Evolutionary conservation across 148 eudicot species (phyloP), one percentile per base, ranked within the genome.

Genomic region (Cornus kousa): DNA sequence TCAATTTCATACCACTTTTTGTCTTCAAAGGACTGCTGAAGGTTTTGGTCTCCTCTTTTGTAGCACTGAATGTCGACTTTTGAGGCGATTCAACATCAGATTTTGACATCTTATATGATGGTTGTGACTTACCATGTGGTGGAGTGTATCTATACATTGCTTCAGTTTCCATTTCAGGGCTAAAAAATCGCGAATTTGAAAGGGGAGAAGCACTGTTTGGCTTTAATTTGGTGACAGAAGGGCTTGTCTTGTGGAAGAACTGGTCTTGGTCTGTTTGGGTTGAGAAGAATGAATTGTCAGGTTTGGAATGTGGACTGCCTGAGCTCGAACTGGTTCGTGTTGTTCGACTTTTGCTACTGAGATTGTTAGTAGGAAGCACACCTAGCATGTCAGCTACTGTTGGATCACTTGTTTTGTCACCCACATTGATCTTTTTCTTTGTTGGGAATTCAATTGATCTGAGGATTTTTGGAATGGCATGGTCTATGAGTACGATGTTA

Each of bases 401-500:
- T 16, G 78, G 71, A 46, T 62, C 62, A 65, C 67, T 64, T n/a
- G 32, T 17, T 64, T 14, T 57, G 19, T 14, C 66, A n/a, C 7
- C 60, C 9, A 35, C 35, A 22, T 75, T 48, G 22, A 74, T 1
- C 35, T 75, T 75, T 40, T 9, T 64, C 13, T 2, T 24, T 39
- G 28, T 55, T 22, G 43, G 62, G n/a, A 53, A 68, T 4, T 32
- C 48, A 11, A 24, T 50, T 71, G 75, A 62, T 59, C 69, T 78
- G n/a, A 78, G 74, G 19, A 64, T 71, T 32, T 71, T 78, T 17
- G 72, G 80, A 71, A 78, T 59, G 31, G 73, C 57, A 70, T 72
- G 75, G 50, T 78, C 80, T 70, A 78, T 23, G 40, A 78, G 75
- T 70, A 71, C n/a, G 37, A 78, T 66, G 57, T 78, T 78, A 22